phyloP scores from a whole-genome alignment of 2,329 filamentous ascomycete genomes.

The Sordariomycetes sp. region DNA sequence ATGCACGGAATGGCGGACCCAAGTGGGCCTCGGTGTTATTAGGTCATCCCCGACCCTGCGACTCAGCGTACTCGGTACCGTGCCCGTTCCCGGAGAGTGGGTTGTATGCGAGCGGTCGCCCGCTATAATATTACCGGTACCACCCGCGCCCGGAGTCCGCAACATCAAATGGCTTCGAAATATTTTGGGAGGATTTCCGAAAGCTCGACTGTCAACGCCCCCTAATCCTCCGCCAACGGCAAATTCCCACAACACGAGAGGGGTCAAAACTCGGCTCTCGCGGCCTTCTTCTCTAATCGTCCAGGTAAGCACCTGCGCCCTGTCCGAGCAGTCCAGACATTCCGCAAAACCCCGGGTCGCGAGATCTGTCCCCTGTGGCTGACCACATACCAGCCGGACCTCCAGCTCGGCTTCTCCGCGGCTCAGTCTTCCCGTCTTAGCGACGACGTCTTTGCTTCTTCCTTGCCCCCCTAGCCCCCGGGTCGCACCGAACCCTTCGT shows the following conservation, averaged over 20 bases:
- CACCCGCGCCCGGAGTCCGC: background rate
- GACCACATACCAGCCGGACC: background rate
- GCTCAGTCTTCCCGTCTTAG: background rate
- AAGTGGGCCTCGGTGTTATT: background rate
- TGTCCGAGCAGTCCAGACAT: no score
- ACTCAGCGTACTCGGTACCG: background rate
- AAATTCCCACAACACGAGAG: background rate
- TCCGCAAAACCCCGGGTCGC: background rate
- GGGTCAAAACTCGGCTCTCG: background rate
- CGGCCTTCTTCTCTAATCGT: background rate
- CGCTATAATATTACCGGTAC: background rate
- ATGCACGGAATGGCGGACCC: background rate
- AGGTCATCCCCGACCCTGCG: background rate
- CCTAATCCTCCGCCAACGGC: background rate
- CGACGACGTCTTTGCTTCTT: background rate
- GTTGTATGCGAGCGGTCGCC: background rate
- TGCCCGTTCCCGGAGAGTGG: background rate
- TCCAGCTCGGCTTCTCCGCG: background rate
- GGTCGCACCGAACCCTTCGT: background rate
- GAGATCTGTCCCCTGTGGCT: background rate
- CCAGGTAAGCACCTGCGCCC: background rate
- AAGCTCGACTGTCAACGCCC: background rate
- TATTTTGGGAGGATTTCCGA: background rate
- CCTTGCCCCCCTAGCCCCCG: background rate
- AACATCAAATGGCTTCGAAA: background rate